phyloP scores from a whole-genome alignment of 1,139 yeast species.

The Diutina siamensis region DNA sequence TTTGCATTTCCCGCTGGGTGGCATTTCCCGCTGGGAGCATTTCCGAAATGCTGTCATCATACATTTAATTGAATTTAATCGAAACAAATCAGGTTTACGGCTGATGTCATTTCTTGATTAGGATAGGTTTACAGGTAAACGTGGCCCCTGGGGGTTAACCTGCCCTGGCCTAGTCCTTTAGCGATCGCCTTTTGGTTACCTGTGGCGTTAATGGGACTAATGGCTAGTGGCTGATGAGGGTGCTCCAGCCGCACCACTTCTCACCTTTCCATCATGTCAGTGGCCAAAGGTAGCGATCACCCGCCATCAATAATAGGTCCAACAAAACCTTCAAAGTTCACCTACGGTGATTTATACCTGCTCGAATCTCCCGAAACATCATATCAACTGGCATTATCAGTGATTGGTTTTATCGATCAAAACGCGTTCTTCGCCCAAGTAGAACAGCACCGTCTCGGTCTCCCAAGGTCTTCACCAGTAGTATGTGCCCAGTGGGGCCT shows the following conservation, averaged over 20 bases:
- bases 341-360: not conserved
- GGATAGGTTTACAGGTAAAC: too few relatives aligned
- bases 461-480: constrained; percentile 62
- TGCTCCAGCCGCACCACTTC: too few relatives aligned
- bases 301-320: not conserved
- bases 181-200: not conserved
- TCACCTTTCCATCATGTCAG: not conserved
- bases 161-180: not conserved
- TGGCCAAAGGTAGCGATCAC: not conserved
- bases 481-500: constrained; percentile 93
- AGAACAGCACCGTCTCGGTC: constrained; percentile 65
- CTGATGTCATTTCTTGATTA: too few relatives aligned
- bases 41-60: too few relatives aligned
- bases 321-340: not conserved
- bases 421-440: constrained; percentile 96
- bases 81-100: too few relatives aligned
- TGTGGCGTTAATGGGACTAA: not conserved
- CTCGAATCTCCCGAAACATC: constrained; percentile 13
- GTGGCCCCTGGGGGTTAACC: too few relatives aligned
- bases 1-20: too few relatives aligned
- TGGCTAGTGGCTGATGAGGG: too few relatives aligned
- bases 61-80: too few relatives aligned
- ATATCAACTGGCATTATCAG: constrained; percentile 60
- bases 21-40: too few relatives aligned
- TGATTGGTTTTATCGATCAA: constrained; percentile 75